Evolutionary conservation across 2,329 filamentous ascomycete species (phyloP).

Genomic region (Plectosphaerella sp.): DNA sequence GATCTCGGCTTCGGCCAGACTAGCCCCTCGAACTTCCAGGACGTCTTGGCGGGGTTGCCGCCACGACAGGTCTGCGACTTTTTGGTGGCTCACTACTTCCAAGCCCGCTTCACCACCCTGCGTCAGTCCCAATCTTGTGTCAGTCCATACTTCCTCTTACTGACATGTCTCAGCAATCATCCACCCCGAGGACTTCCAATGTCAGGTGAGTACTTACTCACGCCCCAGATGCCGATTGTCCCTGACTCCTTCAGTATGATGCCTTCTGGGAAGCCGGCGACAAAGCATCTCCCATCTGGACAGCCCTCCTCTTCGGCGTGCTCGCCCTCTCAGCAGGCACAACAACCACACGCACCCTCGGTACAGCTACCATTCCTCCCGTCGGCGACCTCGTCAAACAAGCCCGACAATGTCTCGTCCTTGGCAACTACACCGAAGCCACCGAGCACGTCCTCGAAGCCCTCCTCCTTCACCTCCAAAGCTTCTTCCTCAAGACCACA

Average conservation of each 20-base stretch:
- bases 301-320: constrained; percentile 30
- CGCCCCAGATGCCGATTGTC: background rate
- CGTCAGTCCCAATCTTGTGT: constrained; percentile 11
- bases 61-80: constrained; percentile 20
- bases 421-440: constrained; percentile 25
- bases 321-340: constrained; percentile 21
- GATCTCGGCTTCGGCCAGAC: background rate
- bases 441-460: constrained; percentile 31
- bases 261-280: constrained; percentile 28
- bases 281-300: constrained; percentile 27
- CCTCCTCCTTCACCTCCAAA: constrained; percentile 26
- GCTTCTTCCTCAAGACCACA: constrained; percentile 16
- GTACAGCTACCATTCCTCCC: background rate
- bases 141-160: background rate
- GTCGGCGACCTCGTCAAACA: background rate
- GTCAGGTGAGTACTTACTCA: too few relatives aligned
- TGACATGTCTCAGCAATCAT: too few relatives aligned
- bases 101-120: constrained; percentile 16
- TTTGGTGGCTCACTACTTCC: constrained; percentile 25
- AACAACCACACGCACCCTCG: too few relatives aligned
- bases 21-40: constrained; percentile 2
- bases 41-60: constrained; percentile 16
- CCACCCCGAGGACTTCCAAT: too few relatives aligned
- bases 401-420: constrained; percentile 17
- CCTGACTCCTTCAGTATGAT: constrained; percentile 19